phyloP scores from a whole-genome alignment of 768 basidiomycete species.

The Suillus decipiens region DNA sequence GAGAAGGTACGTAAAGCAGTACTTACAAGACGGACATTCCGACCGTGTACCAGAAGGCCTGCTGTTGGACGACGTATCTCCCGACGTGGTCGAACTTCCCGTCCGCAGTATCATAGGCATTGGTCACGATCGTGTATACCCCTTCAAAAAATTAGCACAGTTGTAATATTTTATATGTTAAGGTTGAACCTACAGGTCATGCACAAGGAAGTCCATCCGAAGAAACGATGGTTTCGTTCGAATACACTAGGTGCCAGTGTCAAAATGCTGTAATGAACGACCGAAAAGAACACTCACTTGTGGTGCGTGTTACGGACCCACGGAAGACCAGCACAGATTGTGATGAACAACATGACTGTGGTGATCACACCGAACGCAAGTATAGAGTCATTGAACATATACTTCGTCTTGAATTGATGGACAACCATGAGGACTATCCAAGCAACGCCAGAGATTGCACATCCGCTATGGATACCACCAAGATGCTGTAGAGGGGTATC shows the following conservation, averaged over 20 bases:
- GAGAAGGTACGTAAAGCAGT: background rate
- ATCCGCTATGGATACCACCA: constrained; percentile 79
- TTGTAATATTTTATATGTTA: background rate
- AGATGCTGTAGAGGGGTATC: constrained; percentile 53
- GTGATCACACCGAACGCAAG: constrained; percentile 65
- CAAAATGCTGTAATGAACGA: background rate
- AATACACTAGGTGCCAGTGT: constrained; percentile 53
- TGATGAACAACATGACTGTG: constrained; percentile 55
- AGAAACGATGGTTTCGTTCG: constrained; percentile 78
- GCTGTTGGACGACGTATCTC: constrained; percentile 57
- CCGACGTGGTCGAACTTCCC: constrained; percentile 60
- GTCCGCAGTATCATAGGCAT: constrained; percentile 58
- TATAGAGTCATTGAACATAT: constrained; percentile 54
- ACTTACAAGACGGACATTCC: constrained; percentile 75
- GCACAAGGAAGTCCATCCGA: constrained; percentile 69
- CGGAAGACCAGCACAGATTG: constrained; percentile 67
- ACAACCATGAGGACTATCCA: constrained; percentile 71
- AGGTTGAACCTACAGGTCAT: constrained; percentile 41
- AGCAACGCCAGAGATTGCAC: constrained; percentile 65
- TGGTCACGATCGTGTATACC: constrained; percentile 67
- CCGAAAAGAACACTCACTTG: constrained; percentile 51
- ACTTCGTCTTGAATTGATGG: constrained; percentile 51
- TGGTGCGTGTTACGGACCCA: constrained; percentile 82
- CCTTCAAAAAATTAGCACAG: constrained; percentile 39
- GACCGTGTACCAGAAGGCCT: constrained; percentile 77